Conservation (phyloP, 345 rosid genomes). For the Orychophragmus violaceus region DNA sequence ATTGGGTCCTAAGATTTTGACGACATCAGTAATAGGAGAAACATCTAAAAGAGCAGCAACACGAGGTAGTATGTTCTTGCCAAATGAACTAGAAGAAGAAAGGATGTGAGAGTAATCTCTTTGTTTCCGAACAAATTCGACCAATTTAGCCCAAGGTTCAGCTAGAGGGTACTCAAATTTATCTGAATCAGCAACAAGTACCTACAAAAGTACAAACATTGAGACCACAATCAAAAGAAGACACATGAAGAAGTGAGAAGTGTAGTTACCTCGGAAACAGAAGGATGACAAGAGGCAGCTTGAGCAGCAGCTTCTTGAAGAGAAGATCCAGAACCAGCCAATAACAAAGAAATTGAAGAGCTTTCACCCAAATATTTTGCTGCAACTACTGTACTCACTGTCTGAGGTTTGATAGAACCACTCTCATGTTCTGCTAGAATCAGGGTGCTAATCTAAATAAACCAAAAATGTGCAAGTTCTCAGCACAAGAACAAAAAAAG, state of each 20-base stretch:
- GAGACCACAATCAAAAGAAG: not conserved
- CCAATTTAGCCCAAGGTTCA: conserved; percentile 84
- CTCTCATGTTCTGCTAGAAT: too few species aligned
- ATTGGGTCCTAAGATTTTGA: conserved; percentile 48
- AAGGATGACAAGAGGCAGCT: conserved; percentile 78
- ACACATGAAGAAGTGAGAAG: not conserved
- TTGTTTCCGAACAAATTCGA: conserved; percentile 63
- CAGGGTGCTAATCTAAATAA: too few species aligned
- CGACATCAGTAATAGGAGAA: conserved; percentile 90
- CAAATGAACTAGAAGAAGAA: conserved; percentile 78
- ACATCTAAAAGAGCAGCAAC: conserved; percentile 90
- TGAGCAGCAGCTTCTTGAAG: conserved; percentile 68
- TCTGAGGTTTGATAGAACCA: too few species aligned
- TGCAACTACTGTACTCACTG: too few species aligned
- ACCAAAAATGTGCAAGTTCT: too few species aligned
- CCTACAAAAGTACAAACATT: conserved; percentile 36
- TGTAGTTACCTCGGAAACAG: conserved; percentile 54
- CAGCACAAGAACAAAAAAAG: too few species aligned
- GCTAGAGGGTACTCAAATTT: conserved; percentile 62
- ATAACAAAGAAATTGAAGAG: conserved; percentile 48
- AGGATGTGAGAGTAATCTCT: conserved; percentile 69
- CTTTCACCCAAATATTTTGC: not conserved
- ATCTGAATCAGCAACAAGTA: conserved; percentile 86
- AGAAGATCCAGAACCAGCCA: conserved; percentile 87
- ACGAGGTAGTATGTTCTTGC: conserved; percentile 84